Percentiles rank a stretch among this genome's conserved stretches.
Evolutionary conservation across 306 rosid genomes (phyloP).

Genomic region (Geum urbanum): DNA sequence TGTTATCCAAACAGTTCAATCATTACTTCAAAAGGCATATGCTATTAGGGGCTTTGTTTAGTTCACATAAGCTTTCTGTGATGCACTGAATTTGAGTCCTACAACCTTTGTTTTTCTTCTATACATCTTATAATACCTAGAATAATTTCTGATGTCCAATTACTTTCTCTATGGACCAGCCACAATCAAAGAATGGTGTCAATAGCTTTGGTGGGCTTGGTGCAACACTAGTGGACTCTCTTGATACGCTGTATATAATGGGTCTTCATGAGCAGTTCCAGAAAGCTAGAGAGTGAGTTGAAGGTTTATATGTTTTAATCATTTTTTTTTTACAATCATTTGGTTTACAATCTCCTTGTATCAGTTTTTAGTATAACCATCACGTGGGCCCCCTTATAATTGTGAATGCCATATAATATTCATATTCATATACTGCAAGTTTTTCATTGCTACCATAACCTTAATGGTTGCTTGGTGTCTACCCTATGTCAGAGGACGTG

Average conservation of each 20-base stretch:
- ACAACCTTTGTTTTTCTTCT: background rate
- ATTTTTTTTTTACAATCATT: background rate
- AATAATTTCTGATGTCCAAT: conserved; percentile 25
- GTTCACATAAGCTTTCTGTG: background rate
- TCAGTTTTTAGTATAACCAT: background rate
- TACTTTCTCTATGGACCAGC: conserved; percentile 50
- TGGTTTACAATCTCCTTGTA: too few relatives aligned
- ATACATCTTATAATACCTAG: background rate
- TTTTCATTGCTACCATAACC: background rate
- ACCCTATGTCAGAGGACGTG: background rate
- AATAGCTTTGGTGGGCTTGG: conserved; percentile 99
- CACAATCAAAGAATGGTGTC: conserved; percentile 83
- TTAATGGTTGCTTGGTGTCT: background rate
- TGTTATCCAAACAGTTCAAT: background rate
- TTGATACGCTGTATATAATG: conserved; percentile 91
- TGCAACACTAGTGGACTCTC: conserved; percentile 94
- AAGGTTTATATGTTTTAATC: conserved; percentile 18
- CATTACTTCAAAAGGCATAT: background rate
- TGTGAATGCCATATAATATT: background rate
- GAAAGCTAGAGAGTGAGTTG: conserved; percentile 85
- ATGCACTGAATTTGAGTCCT: background rate
- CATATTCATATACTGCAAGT: background rate
- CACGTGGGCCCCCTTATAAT: background rate
- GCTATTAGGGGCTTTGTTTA: background rate
- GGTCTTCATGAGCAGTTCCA: conserved; percentile 88